Conservation (phyloP, 768 basidiomycete genomes). For the Antrodiella citrinella region DNA sequence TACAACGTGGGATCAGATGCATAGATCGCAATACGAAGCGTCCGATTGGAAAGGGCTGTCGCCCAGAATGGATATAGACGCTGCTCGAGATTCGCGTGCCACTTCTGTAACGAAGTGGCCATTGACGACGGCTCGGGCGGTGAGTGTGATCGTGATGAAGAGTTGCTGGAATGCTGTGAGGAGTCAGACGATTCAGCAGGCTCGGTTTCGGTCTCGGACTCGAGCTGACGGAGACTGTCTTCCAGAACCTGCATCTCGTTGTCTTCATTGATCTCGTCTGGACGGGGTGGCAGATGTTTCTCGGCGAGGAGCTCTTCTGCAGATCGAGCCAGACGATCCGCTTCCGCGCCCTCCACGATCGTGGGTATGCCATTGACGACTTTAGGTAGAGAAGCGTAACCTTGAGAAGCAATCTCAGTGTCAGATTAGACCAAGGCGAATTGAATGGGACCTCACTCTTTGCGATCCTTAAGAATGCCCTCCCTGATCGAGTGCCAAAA, state of each 20-base stretch:
- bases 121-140: conserved; percentile 4
- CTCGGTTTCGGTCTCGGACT: conserved; percentile 15
- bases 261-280: conserved; percentile 53
- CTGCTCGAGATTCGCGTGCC: conserved; percentile 69
- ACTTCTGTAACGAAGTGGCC: conserved; percentile 34
- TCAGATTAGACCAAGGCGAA: too few relatives aligned
- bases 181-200: conserved; percentile 10
- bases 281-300: conserved; percentile 45
- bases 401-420: conserved; percentile 27
- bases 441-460: conserved; percentile 66
- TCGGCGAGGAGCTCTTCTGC: conserved; percentile 43
- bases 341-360: conserved; percentile 3
- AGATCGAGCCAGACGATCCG: conserved; percentile 16
- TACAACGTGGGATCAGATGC: conserved; percentile 26
- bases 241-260: conserved; percentile 51
- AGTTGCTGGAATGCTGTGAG: conserved; percentile 1
- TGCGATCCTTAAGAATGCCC: conserved; percentile 68
- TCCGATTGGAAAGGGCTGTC: conserved; percentile 55
- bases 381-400: conserved; percentile 69
- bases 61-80: conserved; percentile 81
- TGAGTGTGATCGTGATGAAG: conserved; percentile 3
- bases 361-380: conserved; percentile 6
- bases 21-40: conserved; percentile 56
- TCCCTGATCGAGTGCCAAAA: conserved; percentile 62
- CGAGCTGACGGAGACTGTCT: conserved; percentile 35